Evolutionary conservation across 192 early-diverging fungal species (phyloP), one percentile per base, ranked within the genome.

Genomic region (Umbelopsis sp.): DNA sequence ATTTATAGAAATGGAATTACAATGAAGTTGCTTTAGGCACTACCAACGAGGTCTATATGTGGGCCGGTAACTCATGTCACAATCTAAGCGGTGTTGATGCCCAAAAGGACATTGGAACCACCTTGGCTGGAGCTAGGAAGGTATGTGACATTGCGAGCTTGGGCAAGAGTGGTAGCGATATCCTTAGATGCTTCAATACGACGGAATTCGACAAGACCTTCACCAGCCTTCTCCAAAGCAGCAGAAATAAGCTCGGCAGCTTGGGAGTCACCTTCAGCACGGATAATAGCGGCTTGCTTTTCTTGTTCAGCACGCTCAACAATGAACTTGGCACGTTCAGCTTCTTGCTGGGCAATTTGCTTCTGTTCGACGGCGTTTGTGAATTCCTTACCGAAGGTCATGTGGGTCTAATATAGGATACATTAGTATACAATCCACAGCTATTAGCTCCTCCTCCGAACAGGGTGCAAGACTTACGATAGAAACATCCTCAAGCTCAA

Each of bases 261-360:
- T 69, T 89, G 84, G 26, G 96, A 93, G 84, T 99, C 97, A 82
- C 98, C 98, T 81, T 99, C 98, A 69, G 98, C 98, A 51, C 95
- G 88, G 81, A 99, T 99, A 74, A 99, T 92, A 14, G 93, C 89
- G 11, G 98, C 98, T 76, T 91, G 88, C 85, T 96, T 98, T 80
- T 99, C 98, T 83, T 98, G 96, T 84, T 99, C 95, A 24, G 98
- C 98, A 84, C 73, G 75, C 78, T 99, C 98, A 31, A 99, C 98
- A 62, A 98, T 88, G 85, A 98, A 99, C 75, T 93, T 91, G 44
- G 98, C 98, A 67, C 98, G 93, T 82, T 99, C 98, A 52, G 98
- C 98, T 80, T 98, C 98, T 85, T 99, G 98, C 76, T 99, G 97
- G 47, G 98, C 95, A 87, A 98, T 97, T 78, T 96, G 94, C 87